Percentiles rank a stretch among this genome's conserved stretches.
phyloP scores from a whole-genome alignment of 208 protist species.

The Trypanosomatidae sp. region DNA sequence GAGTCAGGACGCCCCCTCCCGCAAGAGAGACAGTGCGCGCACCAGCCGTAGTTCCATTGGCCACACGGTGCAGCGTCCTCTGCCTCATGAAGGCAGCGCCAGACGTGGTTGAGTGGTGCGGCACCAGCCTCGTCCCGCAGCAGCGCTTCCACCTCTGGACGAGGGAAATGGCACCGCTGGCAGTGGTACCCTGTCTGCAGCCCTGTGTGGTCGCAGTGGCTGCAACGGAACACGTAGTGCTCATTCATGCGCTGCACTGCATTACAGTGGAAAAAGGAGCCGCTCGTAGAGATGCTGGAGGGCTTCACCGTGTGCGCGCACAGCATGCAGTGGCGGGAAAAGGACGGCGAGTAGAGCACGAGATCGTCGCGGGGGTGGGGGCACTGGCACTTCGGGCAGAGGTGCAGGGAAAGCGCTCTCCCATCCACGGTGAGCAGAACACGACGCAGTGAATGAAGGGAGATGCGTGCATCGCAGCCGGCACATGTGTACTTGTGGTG shows the following conservation, averaged over 20 bases:
- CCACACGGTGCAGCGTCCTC: constrained; percentile 37
- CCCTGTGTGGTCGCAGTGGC: constrained; percentile 26
- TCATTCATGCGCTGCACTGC: constrained; percentile 58
- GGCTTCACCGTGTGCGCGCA: constrained; percentile 42
- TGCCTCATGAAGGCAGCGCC: constrained; percentile 69
- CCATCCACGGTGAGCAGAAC: constrained; percentile 12
- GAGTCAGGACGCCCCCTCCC: constrained; percentile 39
- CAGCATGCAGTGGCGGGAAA: constrained; percentile 65
- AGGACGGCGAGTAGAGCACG: constrained; percentile 42
- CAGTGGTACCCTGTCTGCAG: constrained; percentile 68
- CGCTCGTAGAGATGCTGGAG: constrained; percentile 6
- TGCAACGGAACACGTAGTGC: constrained; percentile 60
- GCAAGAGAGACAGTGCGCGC: constrained; percentile 40
- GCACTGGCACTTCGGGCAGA: constrained; percentile 51
- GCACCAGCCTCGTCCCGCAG: constrained; percentile 3
- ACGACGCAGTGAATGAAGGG: constrained; percentile 7
- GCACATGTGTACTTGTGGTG: constrained; percentile 51
- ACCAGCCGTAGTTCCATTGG: constrained; percentile 84
- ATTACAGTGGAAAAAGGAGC: constrained; percentile 47
- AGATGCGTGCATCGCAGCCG: constrained; percentile 26
- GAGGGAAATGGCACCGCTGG: constrained; percentile 42
- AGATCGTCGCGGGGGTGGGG: constrained; percentile 69
- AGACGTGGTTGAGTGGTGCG: constrained; percentile 37
- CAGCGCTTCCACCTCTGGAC: constrained; percentile 37
- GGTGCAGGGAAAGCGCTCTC: constrained; percentile 29